These are phyloP conservation scores for Aspergillus quadrilineatus DNA, from an alignment of 2,329 filamentous ascomycete genomes.

Conservation along the genomic window DNA sequence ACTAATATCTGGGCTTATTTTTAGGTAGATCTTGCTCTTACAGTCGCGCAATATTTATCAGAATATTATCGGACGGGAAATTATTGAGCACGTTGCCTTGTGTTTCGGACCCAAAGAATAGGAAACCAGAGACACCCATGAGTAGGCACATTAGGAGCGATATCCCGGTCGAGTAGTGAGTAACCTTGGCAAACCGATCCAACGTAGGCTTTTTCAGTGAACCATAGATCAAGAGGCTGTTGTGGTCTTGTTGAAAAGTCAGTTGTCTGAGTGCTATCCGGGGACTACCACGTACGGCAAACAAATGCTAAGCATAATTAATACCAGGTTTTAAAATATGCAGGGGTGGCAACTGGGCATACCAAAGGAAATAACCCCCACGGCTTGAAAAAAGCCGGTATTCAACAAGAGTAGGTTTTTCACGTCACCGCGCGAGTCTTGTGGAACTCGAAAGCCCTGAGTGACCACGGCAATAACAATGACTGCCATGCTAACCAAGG, in stretches of 20 bases:
- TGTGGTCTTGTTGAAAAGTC: conserved; percentile 64
- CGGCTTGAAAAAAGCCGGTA: conserved; percentile 86
- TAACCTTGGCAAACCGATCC: conserved; percentile 89
- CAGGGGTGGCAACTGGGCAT: conserved; percentile 29
- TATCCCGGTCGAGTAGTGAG: conserved; percentile 86
- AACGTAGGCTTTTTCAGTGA: conserved; percentile 91
- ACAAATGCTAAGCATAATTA: conserved; percentile 58
- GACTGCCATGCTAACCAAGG: conserved; percentile 86
- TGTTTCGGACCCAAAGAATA: conserved; percentile 89
- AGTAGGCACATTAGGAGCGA: conserved; percentile 88
- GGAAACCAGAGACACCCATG: conserved; percentile 85
- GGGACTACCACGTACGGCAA: conserved; percentile 52
- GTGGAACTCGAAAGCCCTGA: conserved; percentile 73
- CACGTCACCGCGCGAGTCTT: conserved; percentile 70
- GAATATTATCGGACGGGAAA: conserved; percentile 82
- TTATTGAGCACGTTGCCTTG: conserved; percentile 97
- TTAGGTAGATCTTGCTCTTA: conserved; percentile 32
- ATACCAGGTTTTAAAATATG: conserved; percentile 16
- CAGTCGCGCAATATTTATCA: conserved; percentile 92
- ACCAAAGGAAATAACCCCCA: conserved; percentile 98
- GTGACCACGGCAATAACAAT: conserved; percentile 86
- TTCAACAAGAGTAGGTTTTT: conserved; percentile 74
- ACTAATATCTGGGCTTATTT: not conserved
- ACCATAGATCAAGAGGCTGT: conserved; percentile 95
- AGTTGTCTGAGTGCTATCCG: conserved; percentile 13